Evolutionary conservation across 805 yeast species (phyloP).

Genomic region (Sungouiozyma ichnusensis): DNA sequence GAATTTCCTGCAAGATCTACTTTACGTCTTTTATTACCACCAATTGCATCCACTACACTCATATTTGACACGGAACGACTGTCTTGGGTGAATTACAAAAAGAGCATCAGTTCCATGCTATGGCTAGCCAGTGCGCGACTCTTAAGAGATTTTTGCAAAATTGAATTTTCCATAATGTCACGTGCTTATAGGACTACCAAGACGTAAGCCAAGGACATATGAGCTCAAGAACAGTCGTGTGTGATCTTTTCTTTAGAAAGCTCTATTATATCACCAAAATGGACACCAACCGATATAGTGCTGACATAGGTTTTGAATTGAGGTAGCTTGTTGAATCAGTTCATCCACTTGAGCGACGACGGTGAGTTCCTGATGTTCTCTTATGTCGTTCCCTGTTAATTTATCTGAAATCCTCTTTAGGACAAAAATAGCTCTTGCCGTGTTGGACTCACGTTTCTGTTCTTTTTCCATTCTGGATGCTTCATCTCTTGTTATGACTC

Average conservation of each 20-base stretch:
- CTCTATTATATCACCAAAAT: constrained; percentile 94
- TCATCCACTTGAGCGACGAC: constrained; percentile 89
- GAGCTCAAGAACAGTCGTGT: no score
- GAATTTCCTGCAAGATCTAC: constrained; percentile 9
- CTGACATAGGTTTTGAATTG: constrained; percentile 90
- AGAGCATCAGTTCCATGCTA: no score
- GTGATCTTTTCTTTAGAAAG: no score
- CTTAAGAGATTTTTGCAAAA: no score
- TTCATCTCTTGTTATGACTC: constrained; percentile 68
- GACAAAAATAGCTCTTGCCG: constrained; percentile 85
- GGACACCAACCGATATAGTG: constrained; percentile 99
- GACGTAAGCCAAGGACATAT: no score
- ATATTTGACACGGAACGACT: not conserved
- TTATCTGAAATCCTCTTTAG: constrained; percentile 85
- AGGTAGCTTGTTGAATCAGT: constrained; percentile 89
- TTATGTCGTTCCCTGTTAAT: constrained; percentile 87
- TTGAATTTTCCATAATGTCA: no score
- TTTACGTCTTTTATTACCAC: constrained; percentile 23
- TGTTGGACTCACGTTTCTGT: constrained; percentile 61
- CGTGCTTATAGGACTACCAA: no score
- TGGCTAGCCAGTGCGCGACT: no score
- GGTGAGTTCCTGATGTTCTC: constrained; percentile 55
- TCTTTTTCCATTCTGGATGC: constrained; percentile 60
- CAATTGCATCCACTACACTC: constrained; percentile 17
- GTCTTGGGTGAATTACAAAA: no score